Percentiles rank a stretch among this genome's conserved stretches.
phyloP scores from a whole-genome alignment of 2,329 filamentous ascomycete species.

The Diplodia scrobiculata region DNA sequence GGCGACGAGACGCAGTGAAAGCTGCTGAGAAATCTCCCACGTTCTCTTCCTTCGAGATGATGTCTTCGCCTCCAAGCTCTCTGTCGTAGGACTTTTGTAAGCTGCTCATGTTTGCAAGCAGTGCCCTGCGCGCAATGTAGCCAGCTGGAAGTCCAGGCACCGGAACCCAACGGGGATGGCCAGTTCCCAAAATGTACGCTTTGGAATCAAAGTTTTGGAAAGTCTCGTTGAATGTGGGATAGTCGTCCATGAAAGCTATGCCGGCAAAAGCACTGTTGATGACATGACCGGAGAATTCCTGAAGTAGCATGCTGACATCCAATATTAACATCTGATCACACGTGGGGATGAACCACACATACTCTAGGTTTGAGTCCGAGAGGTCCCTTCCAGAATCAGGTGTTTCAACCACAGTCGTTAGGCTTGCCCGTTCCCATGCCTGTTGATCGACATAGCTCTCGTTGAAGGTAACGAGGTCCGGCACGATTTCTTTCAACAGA shows the following conservation, averaged over 20 bases:
- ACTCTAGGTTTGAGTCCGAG: constrained; percentile 56
- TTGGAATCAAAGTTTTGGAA: constrained; percentile 59
- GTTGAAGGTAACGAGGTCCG: constrained; percentile 62
- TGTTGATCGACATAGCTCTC: constrained; percentile 63
- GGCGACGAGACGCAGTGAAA: constrained; percentile 36
- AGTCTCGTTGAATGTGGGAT: constrained; percentile 57
- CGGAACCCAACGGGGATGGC: constrained; percentile 59
- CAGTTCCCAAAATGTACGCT: constrained; percentile 58
- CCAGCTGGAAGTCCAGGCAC: constrained; percentile 55
- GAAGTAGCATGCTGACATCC: constrained; percentile 49
- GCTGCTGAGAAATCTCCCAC: constrained; percentile 42
- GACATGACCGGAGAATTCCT: constrained; percentile 59
- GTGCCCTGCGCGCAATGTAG: constrained; percentile 44
- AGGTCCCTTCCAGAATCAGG: constrained; percentile 45
- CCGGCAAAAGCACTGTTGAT: constrained; percentile 58
- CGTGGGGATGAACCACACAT: constrained; percentile 30
- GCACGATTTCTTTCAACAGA: constrained; percentile 51
- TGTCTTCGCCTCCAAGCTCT: constrained; percentile 36
- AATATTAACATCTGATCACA: constrained; percentile 38
- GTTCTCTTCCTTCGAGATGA: constrained; percentile 36
- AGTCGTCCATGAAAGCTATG: constrained; percentile 54
- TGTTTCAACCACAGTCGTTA: constrained; percentile 48
- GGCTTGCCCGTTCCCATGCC: constrained; percentile 61
- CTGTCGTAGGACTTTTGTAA: constrained; percentile 42
- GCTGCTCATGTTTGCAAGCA: constrained; percentile 34